Evolutionary conservation across 768 basidiomycete genomes (phyloP).

Genomic region (Collybia nuda): DNA sequence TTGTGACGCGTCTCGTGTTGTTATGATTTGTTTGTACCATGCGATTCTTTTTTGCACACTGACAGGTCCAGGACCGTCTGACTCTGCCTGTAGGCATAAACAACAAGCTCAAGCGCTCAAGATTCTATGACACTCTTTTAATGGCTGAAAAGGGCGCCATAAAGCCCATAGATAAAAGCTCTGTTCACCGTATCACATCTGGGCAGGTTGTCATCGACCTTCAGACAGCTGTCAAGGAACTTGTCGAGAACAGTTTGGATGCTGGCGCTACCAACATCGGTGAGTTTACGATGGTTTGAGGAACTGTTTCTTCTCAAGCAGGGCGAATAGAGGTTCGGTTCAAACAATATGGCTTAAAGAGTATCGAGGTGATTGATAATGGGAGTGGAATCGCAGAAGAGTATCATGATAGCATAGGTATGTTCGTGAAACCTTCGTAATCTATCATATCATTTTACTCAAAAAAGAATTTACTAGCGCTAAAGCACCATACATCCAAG

Average conservation of each 20-base stretch:
- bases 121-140: no score
- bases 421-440: slow-evolving; percentile 24
- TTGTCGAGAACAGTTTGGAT: slow-evolving; percentile 95
- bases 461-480: slow-evolving; percentile 47
- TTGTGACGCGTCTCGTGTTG: no score
- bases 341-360: slow-evolving; percentile 80
- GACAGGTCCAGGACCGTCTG: no score
- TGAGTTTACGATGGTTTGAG: slow-evolving; percentile 35
- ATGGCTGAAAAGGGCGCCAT: slow-evolving; percentile 23
- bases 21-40: no score
- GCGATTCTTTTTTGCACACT: no score
- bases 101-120: no score
- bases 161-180: slow-evolving; percentile 68
- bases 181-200: slow-evolving; percentile 87
- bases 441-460: no score
- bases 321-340: slow-evolving; percentile 74
- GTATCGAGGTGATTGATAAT: slow-evolving; percentile 90
- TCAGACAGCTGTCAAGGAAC: slow-evolving; percentile 92
- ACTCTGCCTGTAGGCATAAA: no score
- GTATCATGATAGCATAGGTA: slow-evolving; percentile 81
- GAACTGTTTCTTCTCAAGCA: no score
- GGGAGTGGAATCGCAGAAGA: slow-evolving; percentile 79
- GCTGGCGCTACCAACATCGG: slow-evolving; percentile 88
- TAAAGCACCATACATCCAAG: slow-evolving; percentile 96
- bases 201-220: slow-evolving; percentile 96